Evolutionary conservation across 1,284 basidiomycete species (phyloP).

Genomic region (Lignosus rhinocerotis): DNA sequence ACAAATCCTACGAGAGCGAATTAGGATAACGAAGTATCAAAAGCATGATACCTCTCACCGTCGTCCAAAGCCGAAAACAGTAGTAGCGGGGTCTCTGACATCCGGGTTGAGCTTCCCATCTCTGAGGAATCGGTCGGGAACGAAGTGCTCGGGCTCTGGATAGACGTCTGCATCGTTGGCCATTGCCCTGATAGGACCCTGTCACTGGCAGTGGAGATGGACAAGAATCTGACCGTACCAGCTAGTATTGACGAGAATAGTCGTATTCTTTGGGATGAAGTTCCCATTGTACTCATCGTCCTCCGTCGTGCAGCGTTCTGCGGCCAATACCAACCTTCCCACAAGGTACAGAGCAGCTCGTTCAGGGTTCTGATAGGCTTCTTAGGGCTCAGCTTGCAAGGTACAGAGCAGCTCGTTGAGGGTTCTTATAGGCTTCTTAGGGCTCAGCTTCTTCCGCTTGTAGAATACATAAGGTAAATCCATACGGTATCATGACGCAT

Average conservation of each 20-base stretch:
- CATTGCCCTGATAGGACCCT: not conserved
- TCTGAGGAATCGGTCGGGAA: slow-evolving; percentile 6
- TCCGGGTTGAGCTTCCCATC: not conserved
- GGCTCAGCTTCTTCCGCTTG: too few species aligned
- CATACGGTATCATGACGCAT: too few species aligned
- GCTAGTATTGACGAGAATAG: slow-evolving; percentile 16
- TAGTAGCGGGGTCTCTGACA: slow-evolving; percentile 1
- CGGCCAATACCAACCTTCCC: too few species aligned
- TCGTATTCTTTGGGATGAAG: slow-evolving; percentile 19
- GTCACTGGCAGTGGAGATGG: slow-evolving; percentile 30
- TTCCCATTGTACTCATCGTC: slow-evolving; percentile 6
- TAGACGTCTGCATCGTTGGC: slow-evolving; percentile 2
- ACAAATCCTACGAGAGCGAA: slow-evolving; percentile 2
- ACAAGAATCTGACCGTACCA: slow-evolving; percentile 30
- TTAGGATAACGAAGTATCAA: not conserved
- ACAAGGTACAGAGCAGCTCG: too few species aligned
- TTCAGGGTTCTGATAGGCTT: too few species aligned
- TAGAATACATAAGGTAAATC: too few species aligned
- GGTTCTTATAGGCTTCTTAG: too few species aligned
- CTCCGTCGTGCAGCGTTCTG: not conserved
- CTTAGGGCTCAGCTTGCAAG: too few species aligned
- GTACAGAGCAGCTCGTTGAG: too few species aligned
- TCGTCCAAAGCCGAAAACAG: slow-evolving; percentile 24
- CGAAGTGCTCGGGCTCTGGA: slow-evolving; percentile 16
- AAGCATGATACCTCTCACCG: not conserved